Evolutionary conservation across 768 basidiomycete species (phyloP), one percentile per base, ranked within the genome.

Genomic region (Myochromella boudieri): DNA sequence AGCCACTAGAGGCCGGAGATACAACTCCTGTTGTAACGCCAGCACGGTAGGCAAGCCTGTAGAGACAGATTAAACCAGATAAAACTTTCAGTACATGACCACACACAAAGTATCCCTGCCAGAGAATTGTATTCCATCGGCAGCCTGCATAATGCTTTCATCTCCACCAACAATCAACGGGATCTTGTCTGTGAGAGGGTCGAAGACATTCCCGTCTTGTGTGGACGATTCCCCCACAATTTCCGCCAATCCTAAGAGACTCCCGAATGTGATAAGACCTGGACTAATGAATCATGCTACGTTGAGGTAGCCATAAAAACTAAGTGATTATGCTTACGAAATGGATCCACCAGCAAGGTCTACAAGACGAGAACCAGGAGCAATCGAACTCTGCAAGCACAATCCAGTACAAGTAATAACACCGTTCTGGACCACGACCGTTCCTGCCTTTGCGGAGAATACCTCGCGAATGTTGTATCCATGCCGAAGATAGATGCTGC

Each of bases 271-370:
- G 11, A 85, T 76, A 38, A 92, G 64, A 1, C 83, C 86, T 1
- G 91, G 71, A 5, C 56, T 57, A 31, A 6, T 25, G 24, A 7
- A 36, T 28, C 10, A 38, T 24, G 21, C 48, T 7, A 43, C 15
- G 32, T 29, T 12, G 27, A 31, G 14, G 24, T 32, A 28, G 4
- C 26, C 26, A n/a, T n/a, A n/a, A 9, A 4, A 17, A 0, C 17
- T 11, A 14, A 6, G 27, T 26, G 7, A 10, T n/a, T 29, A 11
- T 25, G 9, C 56, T 31, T 44, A 57, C 56, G 73, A 69, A 38
- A 86, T 78, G 0, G 76, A 74, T 3, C 92, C 92, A 1, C 85
- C 87, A 48, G 82, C 68, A 10, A 95, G 74, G 62, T 93, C 80
- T 28, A 93, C 63, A 22, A 73, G 43, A 3, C 56, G 63, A 2